Evolutionary conservation across 108 stramenopile genomes (phyloP).

Genomic region (Chaetoceros tenuissimus): DNA sequence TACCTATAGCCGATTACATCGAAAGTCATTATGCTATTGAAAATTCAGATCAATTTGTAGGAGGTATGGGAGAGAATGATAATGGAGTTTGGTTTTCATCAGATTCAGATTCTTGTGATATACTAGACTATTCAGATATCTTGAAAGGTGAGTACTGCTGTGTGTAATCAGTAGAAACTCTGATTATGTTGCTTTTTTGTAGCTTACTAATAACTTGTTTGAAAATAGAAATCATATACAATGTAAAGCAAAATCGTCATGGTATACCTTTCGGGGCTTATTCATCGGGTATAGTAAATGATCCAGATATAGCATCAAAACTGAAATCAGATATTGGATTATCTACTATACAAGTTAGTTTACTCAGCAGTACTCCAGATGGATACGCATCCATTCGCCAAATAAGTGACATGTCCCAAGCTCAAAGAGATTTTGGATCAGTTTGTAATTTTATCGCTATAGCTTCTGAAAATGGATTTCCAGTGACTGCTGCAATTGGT

Average conservation of each 20-base stretch:
- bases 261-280: constrained; percentile 21
- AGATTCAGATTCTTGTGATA: background rate
- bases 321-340: constrained; percentile 1
- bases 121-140: background rate
- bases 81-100: constrained; percentile 21
- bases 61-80: constrained; percentile 36
- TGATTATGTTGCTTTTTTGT: too few species aligned
- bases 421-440: constrained; percentile 9
- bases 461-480: constrained; percentile 16
- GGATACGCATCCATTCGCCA: background rate
- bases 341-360: constrained; percentile 15
- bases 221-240: constrained; percentile 6
- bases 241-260: constrained; percentile 21
- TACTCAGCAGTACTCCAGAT: constrained; percentile 9
- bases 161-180: too few species aligned
- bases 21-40: background rate
- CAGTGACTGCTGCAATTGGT: constrained; percentile 1
- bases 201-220: too few species aligned
- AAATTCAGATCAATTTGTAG: constrained; percentile 20
- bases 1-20: background rate
- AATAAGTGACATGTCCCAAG: constrained; percentile 1
- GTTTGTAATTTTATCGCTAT: constrained; percentile 26
- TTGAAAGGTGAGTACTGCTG: background rate
- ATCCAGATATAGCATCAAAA: background rate
- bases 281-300: constrained; percentile 13